phyloP scores from a whole-genome alignment of 495 filamentous ascomycete genomes.

The Schizothecium vesticola region DNA sequence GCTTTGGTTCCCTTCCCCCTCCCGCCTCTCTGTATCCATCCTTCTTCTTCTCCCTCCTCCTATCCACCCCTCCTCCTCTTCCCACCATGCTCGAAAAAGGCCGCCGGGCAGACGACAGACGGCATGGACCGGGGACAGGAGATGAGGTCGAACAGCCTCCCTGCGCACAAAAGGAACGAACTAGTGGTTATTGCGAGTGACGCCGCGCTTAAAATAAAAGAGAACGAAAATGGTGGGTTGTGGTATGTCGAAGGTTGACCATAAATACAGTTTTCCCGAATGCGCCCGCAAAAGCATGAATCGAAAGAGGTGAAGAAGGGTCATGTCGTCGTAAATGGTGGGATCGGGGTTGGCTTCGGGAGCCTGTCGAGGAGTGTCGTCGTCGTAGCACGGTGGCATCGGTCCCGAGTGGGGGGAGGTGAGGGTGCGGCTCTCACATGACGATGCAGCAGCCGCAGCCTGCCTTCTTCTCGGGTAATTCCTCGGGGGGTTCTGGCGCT shows the following conservation, averaged over 20 bases:
- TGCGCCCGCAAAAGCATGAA: not conserved
- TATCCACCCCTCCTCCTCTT: not conserved
- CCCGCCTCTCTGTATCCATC: not conserved
- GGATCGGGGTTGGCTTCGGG: not conserved
- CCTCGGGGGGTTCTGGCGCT: constrained; percentile 34
- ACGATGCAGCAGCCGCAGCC: constrained; percentile 52
- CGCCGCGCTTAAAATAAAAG: not conserved
- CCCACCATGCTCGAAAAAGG: not conserved
- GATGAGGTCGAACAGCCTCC: not conserved
- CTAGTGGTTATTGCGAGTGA: not conserved
- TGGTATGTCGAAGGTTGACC: not conserved
- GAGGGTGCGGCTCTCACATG: constrained; percentile 35
- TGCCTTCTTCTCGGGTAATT: constrained; percentile 33
- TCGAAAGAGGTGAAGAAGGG: not conserved
- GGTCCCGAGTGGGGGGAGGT: not conserved
- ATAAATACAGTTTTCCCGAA: not conserved
- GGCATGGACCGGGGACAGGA: not conserved
- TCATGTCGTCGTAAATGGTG: not conserved
- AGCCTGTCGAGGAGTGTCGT: not conserved
- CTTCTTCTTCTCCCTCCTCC: not conserved
- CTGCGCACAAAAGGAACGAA: not conserved
- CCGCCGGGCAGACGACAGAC: not conserved
- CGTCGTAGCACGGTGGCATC: not conserved
- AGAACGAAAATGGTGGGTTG: not conserved
- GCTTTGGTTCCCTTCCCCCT: not conserved